Evolutionary conservation across 73 alveolate species (phyloP).

Genomic region (Stentor roeselii): DNA sequence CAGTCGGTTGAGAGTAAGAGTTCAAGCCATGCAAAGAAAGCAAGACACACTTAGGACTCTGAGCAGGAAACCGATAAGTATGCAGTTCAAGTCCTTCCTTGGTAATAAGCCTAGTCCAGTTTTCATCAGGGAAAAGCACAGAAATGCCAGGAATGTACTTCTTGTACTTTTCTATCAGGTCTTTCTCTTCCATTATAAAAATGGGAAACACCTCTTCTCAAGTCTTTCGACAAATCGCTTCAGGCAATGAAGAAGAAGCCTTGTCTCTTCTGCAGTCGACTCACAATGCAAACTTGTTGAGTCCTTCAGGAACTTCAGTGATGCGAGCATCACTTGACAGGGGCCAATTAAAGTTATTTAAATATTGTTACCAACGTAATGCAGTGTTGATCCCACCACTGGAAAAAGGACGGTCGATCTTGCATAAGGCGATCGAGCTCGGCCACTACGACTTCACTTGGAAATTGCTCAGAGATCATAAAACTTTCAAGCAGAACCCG

Average conservation of each 20-base stretch:
- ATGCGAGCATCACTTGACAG: conserved; percentile 3
- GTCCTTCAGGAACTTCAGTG: background rate
- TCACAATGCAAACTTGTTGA: background rate
- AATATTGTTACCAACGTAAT: background rate
- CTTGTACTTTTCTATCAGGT: background rate
- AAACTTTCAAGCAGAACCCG: background rate
- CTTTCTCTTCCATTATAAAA: background rate
- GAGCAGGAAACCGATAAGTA: background rate
- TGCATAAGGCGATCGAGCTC: conserved; percentile 24
- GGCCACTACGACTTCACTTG: conserved; percentile 6
- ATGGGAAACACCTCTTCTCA: background rate
- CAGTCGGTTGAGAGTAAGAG: background rate
- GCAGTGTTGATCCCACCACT: conserved; percentile 12
- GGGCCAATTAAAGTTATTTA: background rate
- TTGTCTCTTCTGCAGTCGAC: background rate
- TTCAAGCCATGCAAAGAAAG: background rate
- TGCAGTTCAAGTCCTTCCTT: background rate
- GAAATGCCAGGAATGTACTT: background rate
- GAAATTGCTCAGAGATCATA: background rate
- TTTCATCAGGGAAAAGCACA: background rate
- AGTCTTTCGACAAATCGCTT: background rate
- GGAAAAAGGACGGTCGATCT: background rate
- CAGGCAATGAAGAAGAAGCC: background rate
- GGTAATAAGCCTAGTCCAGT: background rate
- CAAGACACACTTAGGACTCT: background rate